Evolutionary conservation across 192 early-diverging fungal species (phyloP).

Genomic region (Coemansia sp.): DNA sequence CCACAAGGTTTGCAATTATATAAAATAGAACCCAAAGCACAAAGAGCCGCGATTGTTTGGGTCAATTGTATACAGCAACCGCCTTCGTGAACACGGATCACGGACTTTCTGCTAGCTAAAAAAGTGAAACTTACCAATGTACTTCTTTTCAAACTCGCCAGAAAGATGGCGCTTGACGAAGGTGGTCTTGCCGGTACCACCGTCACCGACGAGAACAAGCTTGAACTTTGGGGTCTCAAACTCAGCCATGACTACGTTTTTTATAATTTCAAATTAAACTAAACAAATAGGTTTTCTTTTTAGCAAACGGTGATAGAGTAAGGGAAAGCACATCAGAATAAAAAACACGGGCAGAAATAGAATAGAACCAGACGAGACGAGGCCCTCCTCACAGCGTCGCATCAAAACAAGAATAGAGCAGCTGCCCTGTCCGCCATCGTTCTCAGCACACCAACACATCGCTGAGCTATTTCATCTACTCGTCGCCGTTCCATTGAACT

Average conservation of each 20-base stretch:
- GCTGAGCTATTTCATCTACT: neutral
- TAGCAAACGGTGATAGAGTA: neutral
- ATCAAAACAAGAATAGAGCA: too few species aligned
- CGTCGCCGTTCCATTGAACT: neutral
- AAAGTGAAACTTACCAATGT: slow-evolving; percentile 62
- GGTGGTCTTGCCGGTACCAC: slow-evolving; percentile 99
- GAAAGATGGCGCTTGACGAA: slow-evolving; percentile 99
- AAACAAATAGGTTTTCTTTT: slow-evolving; percentile 4
- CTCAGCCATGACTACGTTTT: slow-evolving; percentile 32
- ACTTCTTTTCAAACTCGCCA: slow-evolving; percentile 99
- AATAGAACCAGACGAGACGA: neutral
- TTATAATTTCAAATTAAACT: slow-evolving; percentile 25
- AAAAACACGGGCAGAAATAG: neutral
- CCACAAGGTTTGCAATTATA: neutral
- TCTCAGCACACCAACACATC: too few species aligned
- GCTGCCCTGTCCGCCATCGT: too few species aligned
- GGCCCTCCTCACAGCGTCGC: neutral
- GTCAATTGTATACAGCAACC: neutral
- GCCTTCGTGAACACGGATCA: slow-evolving; percentile 2
- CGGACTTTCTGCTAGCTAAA: neutral
- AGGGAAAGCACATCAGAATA: too few species aligned
- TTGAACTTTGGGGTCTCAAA: slow-evolving; percentile 48
- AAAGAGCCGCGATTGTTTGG: neutral
- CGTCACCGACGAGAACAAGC: slow-evolving; percentile 87
- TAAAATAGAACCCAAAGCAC: neutral